Percentiles rank a stretch among this genome's conserved stretches.
phyloP scores from a whole-genome alignment of 2,329 filamentous ascomycete species.

The Stenocarpella maydis region DNA sequence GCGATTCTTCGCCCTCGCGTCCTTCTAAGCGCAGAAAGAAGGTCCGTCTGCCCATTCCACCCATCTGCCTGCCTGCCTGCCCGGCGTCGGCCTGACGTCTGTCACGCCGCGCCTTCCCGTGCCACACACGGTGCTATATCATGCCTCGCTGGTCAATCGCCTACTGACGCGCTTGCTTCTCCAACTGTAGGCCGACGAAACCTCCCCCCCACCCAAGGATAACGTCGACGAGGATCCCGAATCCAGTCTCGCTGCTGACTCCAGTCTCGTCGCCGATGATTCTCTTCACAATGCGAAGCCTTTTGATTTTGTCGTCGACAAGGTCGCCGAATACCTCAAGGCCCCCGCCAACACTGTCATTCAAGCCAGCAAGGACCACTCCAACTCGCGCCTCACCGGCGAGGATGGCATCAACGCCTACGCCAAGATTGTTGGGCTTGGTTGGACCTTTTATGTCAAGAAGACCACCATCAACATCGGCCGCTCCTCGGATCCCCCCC shows the following conservation, averaged over 20 bases:
- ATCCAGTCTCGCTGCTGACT: conserved; percentile 40
- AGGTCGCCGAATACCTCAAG: conserved; percentile 61
- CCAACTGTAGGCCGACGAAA: conserved; percentile 25
- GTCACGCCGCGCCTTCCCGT: conserved; percentile 30
- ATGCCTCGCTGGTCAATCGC: neutral
- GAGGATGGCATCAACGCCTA: conserved; percentile 75
- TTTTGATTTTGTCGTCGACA: conserved; percentile 64
- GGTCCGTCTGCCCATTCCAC: conserved; percentile 48
- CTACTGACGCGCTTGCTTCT: conserved; percentile 23
- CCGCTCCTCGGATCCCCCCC: conserved; percentile 65
- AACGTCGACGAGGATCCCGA: conserved; percentile 52
- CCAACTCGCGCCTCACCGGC: conserved; percentile 69
- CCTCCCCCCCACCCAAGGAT: conserved; percentile 47
- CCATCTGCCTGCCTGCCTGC: conserved; percentile 25
- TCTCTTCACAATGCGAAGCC: conserved; percentile 52
- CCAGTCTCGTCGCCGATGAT: conserved; percentile 52
- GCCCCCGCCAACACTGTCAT: conserved; percentile 55
- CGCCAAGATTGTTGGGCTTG: conserved; percentile 81
- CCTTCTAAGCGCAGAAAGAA: conserved; percentile 72
- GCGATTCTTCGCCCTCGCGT: conserved; percentile 66
- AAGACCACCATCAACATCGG: conserved; percentile 80
- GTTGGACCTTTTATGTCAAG: conserved; percentile 87
- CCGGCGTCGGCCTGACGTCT: conserved; percentile 17
- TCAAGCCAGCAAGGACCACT: conserved; percentile 68
- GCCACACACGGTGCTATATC: neutral